These are phyloP conservation scores for Penicillium aurantiogriseum DNA, from an alignment of 2,329 filamentous ascomycete species.

Conservation along the genomic window DNA sequence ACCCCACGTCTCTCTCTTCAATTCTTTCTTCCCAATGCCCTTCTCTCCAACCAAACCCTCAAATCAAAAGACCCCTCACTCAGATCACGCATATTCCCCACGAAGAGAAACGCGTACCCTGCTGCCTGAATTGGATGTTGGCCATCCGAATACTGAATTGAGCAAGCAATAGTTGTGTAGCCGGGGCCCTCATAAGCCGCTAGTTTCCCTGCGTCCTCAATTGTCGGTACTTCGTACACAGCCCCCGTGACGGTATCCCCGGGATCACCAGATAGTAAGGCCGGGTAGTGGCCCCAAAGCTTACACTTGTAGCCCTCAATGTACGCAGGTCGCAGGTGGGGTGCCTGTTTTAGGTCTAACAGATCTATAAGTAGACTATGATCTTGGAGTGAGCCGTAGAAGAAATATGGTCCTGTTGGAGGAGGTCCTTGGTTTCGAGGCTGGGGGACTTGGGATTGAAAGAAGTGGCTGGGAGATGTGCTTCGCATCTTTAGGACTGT, in stretches of 20 bases:
- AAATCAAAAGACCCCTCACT: conserved; percentile 6
- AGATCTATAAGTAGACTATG: conserved; percentile 22
- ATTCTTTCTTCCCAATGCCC: background rate
- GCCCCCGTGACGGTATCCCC: conserved; percentile 14
- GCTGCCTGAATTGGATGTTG: background rate
- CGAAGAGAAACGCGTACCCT: conserved; percentile 8
- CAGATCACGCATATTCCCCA: conserved; percentile 2
- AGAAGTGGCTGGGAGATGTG: conserved; percentile 1
- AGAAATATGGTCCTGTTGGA: conserved; percentile 30
- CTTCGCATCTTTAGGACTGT: conserved; percentile 6
- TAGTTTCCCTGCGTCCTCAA: conserved; percentile 12
- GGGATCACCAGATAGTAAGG: conserved; percentile 11
- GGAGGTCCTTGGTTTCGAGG: background rate
- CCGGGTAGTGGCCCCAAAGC: conserved; percentile 24
- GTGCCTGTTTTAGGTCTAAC: conserved; percentile 13
- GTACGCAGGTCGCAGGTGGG: conserved; percentile 16
- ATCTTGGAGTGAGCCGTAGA: conserved; percentile 35
- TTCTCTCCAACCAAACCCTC: background rate
- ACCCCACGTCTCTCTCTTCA: background rate
- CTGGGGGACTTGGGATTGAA: background rate
- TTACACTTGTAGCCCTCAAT: conserved; percentile 21
- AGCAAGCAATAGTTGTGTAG: conserved; percentile 10
- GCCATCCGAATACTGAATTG: conserved; percentile 12
- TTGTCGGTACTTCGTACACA: conserved; percentile 16
- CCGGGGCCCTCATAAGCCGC: conserved; percentile 17